Evolutionary conservation across 2,329 filamentous ascomycete species (phyloP).

Genomic region (Beauveria caledonica): DNA sequence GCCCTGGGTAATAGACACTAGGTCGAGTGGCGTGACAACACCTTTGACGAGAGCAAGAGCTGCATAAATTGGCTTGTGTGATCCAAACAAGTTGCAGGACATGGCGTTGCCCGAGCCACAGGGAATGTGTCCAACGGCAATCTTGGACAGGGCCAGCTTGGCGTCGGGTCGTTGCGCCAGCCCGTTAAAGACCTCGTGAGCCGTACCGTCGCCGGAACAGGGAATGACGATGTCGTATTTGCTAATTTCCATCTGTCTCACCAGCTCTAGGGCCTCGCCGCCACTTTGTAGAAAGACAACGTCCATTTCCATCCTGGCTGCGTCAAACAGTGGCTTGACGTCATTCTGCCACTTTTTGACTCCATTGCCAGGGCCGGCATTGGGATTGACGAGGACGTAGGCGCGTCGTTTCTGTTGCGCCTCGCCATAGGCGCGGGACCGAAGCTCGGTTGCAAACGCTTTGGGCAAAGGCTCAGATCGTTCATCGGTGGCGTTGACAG

Average conservation of each 20-base stretch:
- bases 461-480: conserved; percentile 30
- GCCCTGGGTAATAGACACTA: conserved; percentile 82
- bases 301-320: conserved; percentile 70
- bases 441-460: conserved; percentile 58
- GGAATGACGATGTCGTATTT: conserved; percentile 79
- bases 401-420: conserved; percentile 66
- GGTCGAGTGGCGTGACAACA: conserved; percentile 71
- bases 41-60: conserved; percentile 84
- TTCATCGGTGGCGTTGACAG: conserved; percentile 12
- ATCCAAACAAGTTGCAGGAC: conserved; percentile 82
- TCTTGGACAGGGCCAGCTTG: conserved; percentile 59
- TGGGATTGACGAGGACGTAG: conserved; percentile 85
- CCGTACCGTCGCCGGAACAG: conserved; percentile 85
- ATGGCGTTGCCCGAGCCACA: conserved; percentile 93
- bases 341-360: conserved; percentile 64
- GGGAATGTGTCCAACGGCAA: conserved; percentile 81
- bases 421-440: conserved; percentile 61
- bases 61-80: conserved; percentile 63
- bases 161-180: conserved; percentile 71
- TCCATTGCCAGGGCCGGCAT: conserved; percentile 74
- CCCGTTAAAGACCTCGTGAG: conserved; percentile 93
- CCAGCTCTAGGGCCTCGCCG: conserved; percentile 74
- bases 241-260: conserved; percentile 65
- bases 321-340: conserved; percentile 74
- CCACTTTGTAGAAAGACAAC: conserved; percentile 61